A percentile compares a stretch with the other conserved stretches of the same genome.
phyloP scores from a whole-genome alignment of 352 stramenopile genomes.

The Globisporangium takayamanum region DNA sequence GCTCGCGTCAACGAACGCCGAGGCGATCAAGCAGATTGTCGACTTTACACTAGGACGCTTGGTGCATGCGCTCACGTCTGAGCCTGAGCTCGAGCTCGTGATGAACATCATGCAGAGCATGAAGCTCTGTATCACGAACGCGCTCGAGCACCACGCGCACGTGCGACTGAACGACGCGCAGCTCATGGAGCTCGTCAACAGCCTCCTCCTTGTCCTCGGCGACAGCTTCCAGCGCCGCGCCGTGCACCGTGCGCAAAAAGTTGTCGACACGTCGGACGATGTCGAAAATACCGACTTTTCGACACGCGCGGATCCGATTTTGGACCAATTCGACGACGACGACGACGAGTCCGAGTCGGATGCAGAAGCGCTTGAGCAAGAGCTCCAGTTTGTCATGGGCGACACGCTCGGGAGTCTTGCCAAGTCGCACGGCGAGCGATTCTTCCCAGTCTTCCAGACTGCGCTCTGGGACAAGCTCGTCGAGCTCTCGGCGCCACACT shows the following conservation, averaged over 20 bases:
- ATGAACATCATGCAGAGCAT: slow-evolving; percentile 86
- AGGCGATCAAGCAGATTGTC: slow-evolving; percentile 78
- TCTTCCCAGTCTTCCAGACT: slow-evolving; percentile 74
- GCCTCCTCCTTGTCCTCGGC: slow-evolving; percentile 62
- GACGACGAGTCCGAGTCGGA: slow-evolving; percentile 44
- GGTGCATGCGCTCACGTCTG: slow-evolving; percentile 68
- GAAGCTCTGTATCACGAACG: slow-evolving; percentile 55
- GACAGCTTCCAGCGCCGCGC: slow-evolving; percentile 81
- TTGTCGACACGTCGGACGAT: slow-evolving; percentile 16
- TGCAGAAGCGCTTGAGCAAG: slow-evolving; percentile 48
- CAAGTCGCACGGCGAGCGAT: slow-evolving; percentile 53
- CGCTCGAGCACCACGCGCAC: slow-evolving; percentile 29
- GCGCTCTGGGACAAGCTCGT: slow-evolving; percentile 74
- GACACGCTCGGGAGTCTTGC: slow-evolving; percentile 71
- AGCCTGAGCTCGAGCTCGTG: slow-evolving; percentile 80
- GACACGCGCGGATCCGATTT: background rate
- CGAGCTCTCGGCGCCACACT: slow-evolving; percentile 56
- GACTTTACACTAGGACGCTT: slow-evolving; percentile 78
- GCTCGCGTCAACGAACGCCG: slow-evolving; percentile 33
- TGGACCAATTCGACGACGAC: slow-evolving; percentile 21
- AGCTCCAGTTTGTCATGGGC: slow-evolving; percentile 76
- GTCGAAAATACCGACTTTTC: slow-evolving; percentile 3
- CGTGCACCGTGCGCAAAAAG: slow-evolving; percentile 30
- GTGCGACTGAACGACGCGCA: slow-evolving; percentile 70
- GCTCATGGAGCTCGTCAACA: slow-evolving; percentile 62